Conservation (phyloP, 768 basidiomycete genomes). For the Xerocomus brunneocitrinus region DNA sequence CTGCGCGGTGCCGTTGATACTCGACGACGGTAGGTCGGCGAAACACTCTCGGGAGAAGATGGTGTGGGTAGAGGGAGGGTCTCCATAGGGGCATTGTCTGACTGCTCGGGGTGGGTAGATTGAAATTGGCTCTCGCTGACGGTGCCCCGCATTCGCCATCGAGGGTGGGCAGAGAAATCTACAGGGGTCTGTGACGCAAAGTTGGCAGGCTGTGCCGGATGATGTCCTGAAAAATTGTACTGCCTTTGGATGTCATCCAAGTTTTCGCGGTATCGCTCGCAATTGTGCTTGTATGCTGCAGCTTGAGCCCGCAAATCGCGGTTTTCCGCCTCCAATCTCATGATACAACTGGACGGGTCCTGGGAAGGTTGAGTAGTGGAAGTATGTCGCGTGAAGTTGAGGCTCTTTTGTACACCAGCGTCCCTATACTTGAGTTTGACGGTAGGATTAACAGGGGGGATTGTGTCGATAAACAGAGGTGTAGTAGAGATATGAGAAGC, state of each 20-base stretch:
- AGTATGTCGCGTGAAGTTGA: constrained; percentile 19
- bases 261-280: constrained; percentile 3
- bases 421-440: constrained; percentile 14
- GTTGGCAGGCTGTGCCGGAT: not conserved
- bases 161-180: constrained; percentile 12
- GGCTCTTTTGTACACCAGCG: constrained; percentile 22
- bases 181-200: not conserved
- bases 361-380: not conserved
- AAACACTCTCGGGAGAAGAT: constrained; percentile 7
- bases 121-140: not conserved
- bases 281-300: constrained; percentile 8
- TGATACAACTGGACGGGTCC: constrained; percentile 11
- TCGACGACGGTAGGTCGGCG: not conserved
- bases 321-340: constrained; percentile 18
- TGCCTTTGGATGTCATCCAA: constrained; percentile 11
- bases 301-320: constrained; percentile 4
- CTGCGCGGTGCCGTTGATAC: constrained; percentile 10
- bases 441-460: constrained; percentile 1
- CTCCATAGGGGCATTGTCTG: constrained; percentile 15
- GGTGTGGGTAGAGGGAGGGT: constrained; percentile 7
- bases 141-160: constrained; percentile 13
- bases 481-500: constrained; percentile 6
- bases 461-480: constrained; percentile 1
- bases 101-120: not conserved
- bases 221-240: constrained; percentile 2